phyloP scores from a whole-genome alignment of 1,284 basidiomycete genomes.

The Rhodotorula mucilaginosa region DNA sequence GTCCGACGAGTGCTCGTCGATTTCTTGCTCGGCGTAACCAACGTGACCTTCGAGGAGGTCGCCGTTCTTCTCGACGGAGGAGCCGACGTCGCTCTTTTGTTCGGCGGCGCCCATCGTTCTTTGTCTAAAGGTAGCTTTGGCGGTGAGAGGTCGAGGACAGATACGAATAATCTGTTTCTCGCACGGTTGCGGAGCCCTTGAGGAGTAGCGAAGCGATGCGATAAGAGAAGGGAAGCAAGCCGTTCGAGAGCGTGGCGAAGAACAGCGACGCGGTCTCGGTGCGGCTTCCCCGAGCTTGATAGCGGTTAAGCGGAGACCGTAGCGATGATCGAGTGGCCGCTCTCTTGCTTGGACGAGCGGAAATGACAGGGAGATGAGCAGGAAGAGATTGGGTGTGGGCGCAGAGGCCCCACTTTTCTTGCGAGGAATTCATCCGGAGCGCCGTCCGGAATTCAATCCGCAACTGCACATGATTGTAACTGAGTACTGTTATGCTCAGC shows the following conservation, averaged over 20 bases:
- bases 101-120: neutral
- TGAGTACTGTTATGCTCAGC: too few species aligned
- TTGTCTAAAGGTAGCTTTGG: neutral
- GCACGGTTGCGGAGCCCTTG: too few species aligned
- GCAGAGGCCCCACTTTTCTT: too few species aligned
- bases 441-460: too few species aligned
- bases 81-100: neutral
- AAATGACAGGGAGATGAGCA: neutral
- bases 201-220: neutral
- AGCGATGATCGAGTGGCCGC: neutral
- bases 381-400: too few species aligned
- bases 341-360: neutral
- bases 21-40: conserved; percentile 1
- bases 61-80: neutral
- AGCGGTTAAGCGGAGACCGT: neutral
- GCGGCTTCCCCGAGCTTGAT: neutral
- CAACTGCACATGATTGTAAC: too few species aligned
- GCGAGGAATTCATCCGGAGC: too few species aligned
- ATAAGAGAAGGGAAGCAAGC: neutral
- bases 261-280: neutral
- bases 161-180: too few species aligned
- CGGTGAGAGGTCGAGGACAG: neutral
- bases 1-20: conserved; percentile 13
- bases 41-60: neutral
- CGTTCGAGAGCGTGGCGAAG: neutral